Evolutionary conservation across 805 yeast species (phyloP), one percentile per base, ranked within the genome.

Genomic region (Ogataea trehalophila): DNA sequence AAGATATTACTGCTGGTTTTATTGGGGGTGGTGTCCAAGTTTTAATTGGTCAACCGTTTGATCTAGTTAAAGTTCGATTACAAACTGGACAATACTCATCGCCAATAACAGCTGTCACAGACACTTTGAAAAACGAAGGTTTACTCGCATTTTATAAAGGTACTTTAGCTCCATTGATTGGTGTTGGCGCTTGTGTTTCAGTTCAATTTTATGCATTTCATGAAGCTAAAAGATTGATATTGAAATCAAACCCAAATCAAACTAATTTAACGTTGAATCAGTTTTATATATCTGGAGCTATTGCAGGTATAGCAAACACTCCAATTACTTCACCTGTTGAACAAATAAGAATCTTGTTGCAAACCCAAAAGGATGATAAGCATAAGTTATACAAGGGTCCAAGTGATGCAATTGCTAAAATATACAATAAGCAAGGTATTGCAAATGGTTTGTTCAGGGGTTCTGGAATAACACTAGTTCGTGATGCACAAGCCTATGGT

Each of bases 401-500:
- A 1, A 53, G 55, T 17, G 75, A 73, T 46, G 75, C 76, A 1
- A 73, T 78, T 11, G 55, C 59, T 36, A 62, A 69, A 45, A 80
- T 82, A 13, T 66, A 70, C 51, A 38, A 51, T 5, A 44, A 60
- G 0, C 56, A 72, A 22, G 87, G 88, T 5, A 46, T 61, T 16
- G 43, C 33, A 5, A 50, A 48, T 8, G 87, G 85, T 1, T 52
- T 83, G 5, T 80, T 71, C 55, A 65, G 88, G 46, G 88, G 88
- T 0, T 64, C 69, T 16, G 54, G 67, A 4, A 74, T 83, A 47
- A 83, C 88, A 0, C 55, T 78, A 1, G 39, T 77, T 13, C 68
- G 88, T 49, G 88, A 83, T 56, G 65, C 75, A n/a, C 88, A 83
- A 61, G 87, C 88, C 0, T 83, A 84, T 57, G 90, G 90, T 6